Percentiles rank a stretch among this genome's conserved stretches.
Conservation (phyloP, 108 stramenopile genomes). For the Seminavis robusta region DNA sequence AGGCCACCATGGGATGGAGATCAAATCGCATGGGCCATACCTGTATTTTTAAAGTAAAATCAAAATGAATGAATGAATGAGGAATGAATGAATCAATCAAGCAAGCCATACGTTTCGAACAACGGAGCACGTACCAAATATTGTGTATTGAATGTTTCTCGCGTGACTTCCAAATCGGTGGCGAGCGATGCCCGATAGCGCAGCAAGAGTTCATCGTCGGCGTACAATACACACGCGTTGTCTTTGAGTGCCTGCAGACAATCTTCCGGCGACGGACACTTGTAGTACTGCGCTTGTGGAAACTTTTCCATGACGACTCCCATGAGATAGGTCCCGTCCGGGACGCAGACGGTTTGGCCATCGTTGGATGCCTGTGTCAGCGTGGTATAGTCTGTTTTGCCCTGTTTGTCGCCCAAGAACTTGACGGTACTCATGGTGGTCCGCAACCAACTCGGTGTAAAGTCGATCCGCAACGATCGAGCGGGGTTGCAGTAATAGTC, state of each 20-base stretch:
- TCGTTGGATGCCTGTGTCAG: neutral
- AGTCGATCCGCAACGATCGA: neutral
- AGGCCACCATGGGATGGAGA: conserved; percentile 4
- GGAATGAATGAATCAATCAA: no score
- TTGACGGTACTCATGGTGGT: conserved; percentile 2
- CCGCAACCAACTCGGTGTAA: conserved; percentile 7
- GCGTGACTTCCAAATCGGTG: neutral
- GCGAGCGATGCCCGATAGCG: neutral
- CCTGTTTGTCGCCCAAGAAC: neutral
- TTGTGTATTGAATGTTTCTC: conserved; percentile 2
- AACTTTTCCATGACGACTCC: neutral
- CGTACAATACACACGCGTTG: neutral
- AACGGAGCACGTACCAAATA: no score
- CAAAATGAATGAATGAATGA: no score
- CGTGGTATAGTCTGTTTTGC: neutral
- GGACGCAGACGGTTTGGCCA: neutral
- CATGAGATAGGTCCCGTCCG: neutral
- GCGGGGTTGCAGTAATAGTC: conserved; percentile 6
- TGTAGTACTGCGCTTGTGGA: neutral
- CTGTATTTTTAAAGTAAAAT: no score
- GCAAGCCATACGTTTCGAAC: no score
- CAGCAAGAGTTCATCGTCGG: conserved; percentile 1
- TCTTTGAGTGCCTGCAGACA: conserved; percentile 1
- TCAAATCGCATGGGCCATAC: conserved; percentile 1
- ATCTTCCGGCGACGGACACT: neutral